phyloP scores from a whole-genome alignment of 1,284 basidiomycete species.

The Rhodofomes roseus region DNA sequence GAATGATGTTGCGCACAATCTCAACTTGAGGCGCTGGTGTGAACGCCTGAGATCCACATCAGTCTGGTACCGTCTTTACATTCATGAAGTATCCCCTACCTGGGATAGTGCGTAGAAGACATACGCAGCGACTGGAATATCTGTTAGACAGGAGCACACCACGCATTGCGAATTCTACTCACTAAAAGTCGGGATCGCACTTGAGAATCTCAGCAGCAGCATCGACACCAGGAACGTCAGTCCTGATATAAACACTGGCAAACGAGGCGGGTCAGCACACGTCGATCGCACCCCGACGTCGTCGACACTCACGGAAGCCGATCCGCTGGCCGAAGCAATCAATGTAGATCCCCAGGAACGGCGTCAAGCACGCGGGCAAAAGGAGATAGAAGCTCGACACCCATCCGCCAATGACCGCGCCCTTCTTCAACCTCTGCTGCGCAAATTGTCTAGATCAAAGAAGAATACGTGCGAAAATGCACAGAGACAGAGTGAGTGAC shows the following conservation, averaged over 20 bases:
- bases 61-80: neutral
- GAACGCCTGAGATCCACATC: conserved; percentile 25
- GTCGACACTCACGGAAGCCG: conserved; percentile 32
- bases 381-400: conserved; percentile 45
- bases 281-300: neutral
- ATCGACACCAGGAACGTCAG: conserved; percentile 40
- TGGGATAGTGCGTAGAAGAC: conserved; percentile 42
- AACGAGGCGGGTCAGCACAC: neutral
- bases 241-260: conserved; percentile 39
- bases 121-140: conserved; percentile 35
- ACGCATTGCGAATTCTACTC: conserved; percentile 11
- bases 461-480: neutral
- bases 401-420: conserved; percentile 45
- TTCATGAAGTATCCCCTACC: conserved; percentile 18
- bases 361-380: conserved; percentile 39
- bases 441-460: conserved; percentile 42
- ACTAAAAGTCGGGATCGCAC: conserved; percentile 37
- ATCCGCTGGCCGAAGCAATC: conserved; percentile 40
- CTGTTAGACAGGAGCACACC: neutral
- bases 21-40: conserved; percentile 44
- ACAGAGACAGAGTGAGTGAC: neutral
- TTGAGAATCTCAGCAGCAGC: conserved; percentile 39
- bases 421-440: conserved; percentile 41
- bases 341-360: conserved; percentile 41
- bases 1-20: conserved; percentile 37